Evolutionary conservation across 139 green algal species (phyloP).

Genomic region (Coelastrella sp.): DNA sequence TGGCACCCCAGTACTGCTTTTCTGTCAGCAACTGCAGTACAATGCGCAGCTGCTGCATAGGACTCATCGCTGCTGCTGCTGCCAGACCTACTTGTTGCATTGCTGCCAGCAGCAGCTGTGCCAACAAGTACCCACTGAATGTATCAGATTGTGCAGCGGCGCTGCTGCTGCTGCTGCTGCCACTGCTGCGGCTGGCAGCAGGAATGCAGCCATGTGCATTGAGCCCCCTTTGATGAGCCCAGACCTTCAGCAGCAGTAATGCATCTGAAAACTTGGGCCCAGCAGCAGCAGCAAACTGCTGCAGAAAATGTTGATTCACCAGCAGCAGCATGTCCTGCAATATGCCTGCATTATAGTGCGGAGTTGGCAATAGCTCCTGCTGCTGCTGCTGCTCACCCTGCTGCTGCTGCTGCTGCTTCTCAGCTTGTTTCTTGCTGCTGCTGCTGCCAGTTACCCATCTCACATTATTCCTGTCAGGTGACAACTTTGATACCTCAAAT

Average conservation of each 20-base stretch:
- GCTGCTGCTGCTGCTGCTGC: slow-evolving; percentile 48
- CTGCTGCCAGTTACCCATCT: slow-evolving; percentile 28
- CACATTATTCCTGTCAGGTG: slow-evolving; percentile 68
- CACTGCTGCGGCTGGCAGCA: too few species aligned
- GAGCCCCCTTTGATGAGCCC: slow-evolving; percentile 55
- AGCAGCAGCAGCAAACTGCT: slow-evolving; percentile 38
- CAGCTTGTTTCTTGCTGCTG: slow-evolving; percentile 13
- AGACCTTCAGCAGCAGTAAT: slow-evolving; percentile 78
- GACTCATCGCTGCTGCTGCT: slow-evolving; percentile 57
- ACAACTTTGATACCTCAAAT: slow-evolving; percentile 69
- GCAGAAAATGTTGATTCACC: slow-evolving; percentile 28
- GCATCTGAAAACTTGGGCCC: slow-evolving; percentile 60
- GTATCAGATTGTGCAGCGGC: slow-evolving; percentile 53
- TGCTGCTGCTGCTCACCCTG: slow-evolving; percentile 42
- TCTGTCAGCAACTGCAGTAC: slow-evolving; percentile 65
- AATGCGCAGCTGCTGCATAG: slow-evolving; percentile 69
- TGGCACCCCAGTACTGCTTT: slow-evolving; percentile 53
- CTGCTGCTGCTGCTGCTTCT: slow-evolving; percentile 5
- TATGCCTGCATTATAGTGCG: slow-evolving; percentile 79
- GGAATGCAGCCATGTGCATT: too few species aligned
- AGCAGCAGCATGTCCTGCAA: slow-evolving; percentile 67
- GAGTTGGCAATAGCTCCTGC: slow-evolving; percentile 61
- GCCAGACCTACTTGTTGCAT: not conserved
- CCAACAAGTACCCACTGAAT: slow-evolving; percentile 64
- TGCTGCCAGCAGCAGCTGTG: slow-evolving; percentile 58